phyloP scores from a whole-genome alignment of 2,329 filamentous ascomycete genomes.

The Penicillium janthinellum region DNA sequence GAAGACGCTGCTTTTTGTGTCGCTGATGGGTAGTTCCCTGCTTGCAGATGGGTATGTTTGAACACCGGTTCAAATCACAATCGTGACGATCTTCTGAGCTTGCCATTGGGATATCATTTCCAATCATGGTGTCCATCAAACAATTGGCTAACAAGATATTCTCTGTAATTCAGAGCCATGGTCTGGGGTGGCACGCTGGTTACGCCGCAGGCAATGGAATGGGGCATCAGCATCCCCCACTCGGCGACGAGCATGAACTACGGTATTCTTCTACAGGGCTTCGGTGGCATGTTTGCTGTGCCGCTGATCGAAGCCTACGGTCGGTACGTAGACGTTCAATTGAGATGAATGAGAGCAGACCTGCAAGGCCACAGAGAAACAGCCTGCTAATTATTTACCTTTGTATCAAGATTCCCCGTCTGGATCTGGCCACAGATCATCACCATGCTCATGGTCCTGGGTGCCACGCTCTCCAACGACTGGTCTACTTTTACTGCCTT shows the following conservation, averaged over 20 bases:
- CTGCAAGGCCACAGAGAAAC: background rate
- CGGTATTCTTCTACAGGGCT: slow-evolving; percentile 42
- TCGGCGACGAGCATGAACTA: slow-evolving; percentile 45
- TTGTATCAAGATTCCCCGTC: slow-evolving; percentile 38
- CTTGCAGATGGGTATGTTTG: slow-evolving; percentile 38
- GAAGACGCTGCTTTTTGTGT: slow-evolving; percentile 36
- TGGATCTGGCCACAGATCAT: slow-evolving; percentile 47
- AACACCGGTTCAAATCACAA: background rate
- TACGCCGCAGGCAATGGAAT: slow-evolving; percentile 41
- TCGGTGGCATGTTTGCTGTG: slow-evolving; percentile 42
- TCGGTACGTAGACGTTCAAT: slow-evolving; percentile 33
- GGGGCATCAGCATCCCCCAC: slow-evolving; percentile 35
- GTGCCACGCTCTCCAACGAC: slow-evolving; percentile 41
- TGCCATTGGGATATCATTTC: background rate
- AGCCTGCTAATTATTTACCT: slow-evolving; percentile 1
- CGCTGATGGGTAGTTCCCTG: slow-evolving; percentile 40
- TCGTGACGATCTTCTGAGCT: background rate
- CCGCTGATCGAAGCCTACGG: slow-evolving; percentile 45
- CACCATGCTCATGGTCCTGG: slow-evolving; percentile 43
- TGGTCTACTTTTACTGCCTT: slow-evolving; percentile 45
- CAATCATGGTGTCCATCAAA: background rate
- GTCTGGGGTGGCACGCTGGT: slow-evolving; percentile 45
- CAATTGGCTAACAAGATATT: background rate
- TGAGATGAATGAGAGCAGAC: background rate
- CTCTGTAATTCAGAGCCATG: slow-evolving; percentile 33